A percentile compares a stretch with the other conserved stretches of the same genome.
These are phyloP conservation scores for Zoysia matrella DNA, from an alignment of 202 grass and related monocot species.

Conservation along the genomic window DNA sequence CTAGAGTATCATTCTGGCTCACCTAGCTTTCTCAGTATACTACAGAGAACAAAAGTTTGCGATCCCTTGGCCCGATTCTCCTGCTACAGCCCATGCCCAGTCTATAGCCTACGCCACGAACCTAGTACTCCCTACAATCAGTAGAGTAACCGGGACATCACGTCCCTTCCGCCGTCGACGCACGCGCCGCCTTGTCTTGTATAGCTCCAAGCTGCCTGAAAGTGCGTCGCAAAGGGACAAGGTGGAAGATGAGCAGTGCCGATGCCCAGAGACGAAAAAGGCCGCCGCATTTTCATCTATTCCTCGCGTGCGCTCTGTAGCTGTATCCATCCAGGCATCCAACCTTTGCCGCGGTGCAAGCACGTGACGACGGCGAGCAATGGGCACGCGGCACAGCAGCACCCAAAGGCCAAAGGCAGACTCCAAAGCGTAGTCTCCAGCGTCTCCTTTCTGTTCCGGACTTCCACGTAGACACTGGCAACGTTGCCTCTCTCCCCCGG, in stretches of 20 bases:
- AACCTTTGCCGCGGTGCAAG: neutral
- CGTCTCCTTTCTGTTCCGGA: constrained; percentile 14
- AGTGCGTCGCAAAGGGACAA: neutral
- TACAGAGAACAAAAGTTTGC: constrained; percentile 27
- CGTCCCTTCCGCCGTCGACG: neutral
- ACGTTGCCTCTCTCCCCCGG: constrained; percentile 11
- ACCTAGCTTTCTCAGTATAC: neutral
- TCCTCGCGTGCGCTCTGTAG: neutral
- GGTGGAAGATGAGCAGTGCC: too few relatives aligned
- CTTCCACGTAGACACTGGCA: constrained; percentile 27
- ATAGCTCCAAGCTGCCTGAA: neutral
- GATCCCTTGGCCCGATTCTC: constrained; percentile 31
- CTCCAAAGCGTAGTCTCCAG: neutral
- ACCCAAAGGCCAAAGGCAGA: neutral
- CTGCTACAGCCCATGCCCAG: constrained; percentile 34
- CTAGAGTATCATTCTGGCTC: neutral
- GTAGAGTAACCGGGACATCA: neutral
- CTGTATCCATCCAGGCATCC: neutral
- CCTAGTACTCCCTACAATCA: neutral
- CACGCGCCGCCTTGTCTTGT: constrained; percentile 1
- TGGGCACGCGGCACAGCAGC: neutral
- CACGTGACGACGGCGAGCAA: neutral
- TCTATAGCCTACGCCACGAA: constrained; percentile 9
- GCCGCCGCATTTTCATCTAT: constrained; percentile 12
- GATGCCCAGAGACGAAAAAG: neutral